Conservation (phyloP, 768 basidiomycete species). For the Cystobasidium ongulense region DNA sequence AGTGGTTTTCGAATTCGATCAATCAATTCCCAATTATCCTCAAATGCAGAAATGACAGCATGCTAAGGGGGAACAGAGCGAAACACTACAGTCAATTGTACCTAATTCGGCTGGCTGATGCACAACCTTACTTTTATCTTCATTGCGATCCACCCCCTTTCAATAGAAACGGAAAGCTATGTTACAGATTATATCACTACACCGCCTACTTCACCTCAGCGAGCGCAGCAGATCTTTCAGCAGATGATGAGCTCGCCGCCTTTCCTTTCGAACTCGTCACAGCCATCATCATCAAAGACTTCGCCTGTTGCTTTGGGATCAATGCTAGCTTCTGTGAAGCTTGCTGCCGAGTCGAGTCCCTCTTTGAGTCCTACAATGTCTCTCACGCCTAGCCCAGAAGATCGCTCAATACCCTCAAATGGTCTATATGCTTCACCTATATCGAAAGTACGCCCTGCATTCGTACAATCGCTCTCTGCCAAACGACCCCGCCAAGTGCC, state of each 20-base stretch:
- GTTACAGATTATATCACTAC: constrained; percentile 9
- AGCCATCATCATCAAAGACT: neutral
- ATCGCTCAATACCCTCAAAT: neutral
- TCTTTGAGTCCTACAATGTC: neutral
- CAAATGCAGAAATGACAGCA: neutral
- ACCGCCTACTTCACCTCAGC: constrained; percentile 24
- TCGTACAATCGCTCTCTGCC: neutral
- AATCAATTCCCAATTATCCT: neutral
- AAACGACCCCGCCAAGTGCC: neutral
- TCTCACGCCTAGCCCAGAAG: neutral
- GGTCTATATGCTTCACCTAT: neutral
- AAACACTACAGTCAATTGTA: too few relatives aligned
- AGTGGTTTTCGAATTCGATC: too few relatives aligned
- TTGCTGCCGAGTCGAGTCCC: neutral
- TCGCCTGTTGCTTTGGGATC: neutral
- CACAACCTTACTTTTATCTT: neutral
- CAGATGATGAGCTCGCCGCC: neutral
- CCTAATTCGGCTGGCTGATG: neutral
- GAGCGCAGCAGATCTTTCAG: constrained; percentile 16
- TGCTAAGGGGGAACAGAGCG: too few relatives aligned
- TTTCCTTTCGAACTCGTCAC: neutral
- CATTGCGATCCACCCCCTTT: neutral
- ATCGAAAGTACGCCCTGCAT: neutral
- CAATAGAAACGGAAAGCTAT: constrained; percentile 2
- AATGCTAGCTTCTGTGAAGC: neutral